Conservation (phyloP, 306 rosid genomes). For the Calophaca sinica region DNA sequence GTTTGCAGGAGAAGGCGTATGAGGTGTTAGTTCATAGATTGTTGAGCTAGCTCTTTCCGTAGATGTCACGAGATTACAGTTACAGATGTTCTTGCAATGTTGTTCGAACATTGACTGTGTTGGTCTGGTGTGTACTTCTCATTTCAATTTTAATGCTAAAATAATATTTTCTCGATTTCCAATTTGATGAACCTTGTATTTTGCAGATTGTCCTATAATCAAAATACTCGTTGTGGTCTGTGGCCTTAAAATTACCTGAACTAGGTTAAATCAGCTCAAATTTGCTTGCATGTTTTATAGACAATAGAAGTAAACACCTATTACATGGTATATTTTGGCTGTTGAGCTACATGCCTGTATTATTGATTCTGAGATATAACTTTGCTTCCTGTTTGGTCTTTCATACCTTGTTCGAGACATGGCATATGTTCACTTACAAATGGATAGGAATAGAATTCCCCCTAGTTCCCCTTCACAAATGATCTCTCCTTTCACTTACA, state of each 20-base stretch:
- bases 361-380: no score
- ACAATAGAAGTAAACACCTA: no score
- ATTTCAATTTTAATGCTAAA: conserved; percentile 17
- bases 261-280: neutral
- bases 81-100: conserved; percentile 28
- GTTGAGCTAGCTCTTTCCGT: conserved; percentile 45
- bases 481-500: no score
- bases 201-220: neutral
- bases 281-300: neutral
- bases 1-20: conserved; percentile 49
- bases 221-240: no score
- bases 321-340: no score
- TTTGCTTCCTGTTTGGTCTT: no score
- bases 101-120: conserved; percentile 18
- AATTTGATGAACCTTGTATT: neutral
- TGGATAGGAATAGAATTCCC: no score
- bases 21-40: conserved; percentile 32
- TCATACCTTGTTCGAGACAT: no score
- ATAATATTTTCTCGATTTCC: conserved; percentile 22
- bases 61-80: conserved; percentile 45
- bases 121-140: conserved; percentile 40
- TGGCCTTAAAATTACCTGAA: conserved; percentile 17
- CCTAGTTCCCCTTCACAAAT: no score
- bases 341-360: neutral
- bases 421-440: no score